phyloP scores from a whole-genome alignment of 2,329 filamentous ascomycete species.

The Lachnellula hyalina region DNA sequence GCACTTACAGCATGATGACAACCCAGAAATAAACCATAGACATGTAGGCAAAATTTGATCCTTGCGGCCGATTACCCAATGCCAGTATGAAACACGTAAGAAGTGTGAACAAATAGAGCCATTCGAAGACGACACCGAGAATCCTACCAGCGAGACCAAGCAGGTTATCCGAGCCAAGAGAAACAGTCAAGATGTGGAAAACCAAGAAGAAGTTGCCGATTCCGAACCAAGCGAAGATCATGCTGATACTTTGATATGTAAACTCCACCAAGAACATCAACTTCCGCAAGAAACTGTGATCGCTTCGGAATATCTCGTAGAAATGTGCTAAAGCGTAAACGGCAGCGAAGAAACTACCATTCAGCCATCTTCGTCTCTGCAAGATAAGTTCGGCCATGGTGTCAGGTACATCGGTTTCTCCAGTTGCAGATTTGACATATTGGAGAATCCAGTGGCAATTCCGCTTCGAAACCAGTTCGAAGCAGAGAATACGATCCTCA shows the following conservation, averaged over 20 bases:
- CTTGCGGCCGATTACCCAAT: conserved; percentile 89
- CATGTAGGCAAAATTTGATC: conserved; percentile 89
- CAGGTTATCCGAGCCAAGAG: conserved; percentile 63
- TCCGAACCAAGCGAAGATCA: conserved; percentile 98
- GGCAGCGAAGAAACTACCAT: conserved; percentile 96
- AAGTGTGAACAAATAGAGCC: conserved; percentile 87
- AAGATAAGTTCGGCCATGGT: conserved; percentile 91
- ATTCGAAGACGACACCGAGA: conserved; percentile 87
- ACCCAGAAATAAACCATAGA: conserved; percentile 99
- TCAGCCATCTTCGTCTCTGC: conserved; percentile 93
- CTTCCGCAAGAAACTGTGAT: conserved; percentile 83
- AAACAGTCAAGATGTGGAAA: conserved; percentile 92
- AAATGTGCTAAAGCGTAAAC: conserved; percentile 94
- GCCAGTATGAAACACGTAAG: conserved; percentile 94
- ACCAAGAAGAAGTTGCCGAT: conserved; percentile 99
- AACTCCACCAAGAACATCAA: conserved; percentile 90
- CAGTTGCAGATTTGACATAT: conserved; percentile 95
- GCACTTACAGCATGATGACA: conserved; percentile 77
- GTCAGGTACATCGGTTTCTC: conserved; percentile 95
- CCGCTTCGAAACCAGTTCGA: conserved; percentile 94
- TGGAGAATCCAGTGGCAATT: conserved; percentile 97
- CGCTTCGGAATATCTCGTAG: conserved; percentile 90
- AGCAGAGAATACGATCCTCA: conserved; percentile 97
- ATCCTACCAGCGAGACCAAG: conserved; percentile 74
- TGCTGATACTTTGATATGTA: conserved; percentile 88